Evolutionary conservation across 139 green algal genomes (phyloP).

Genomic region (Edaphochlamys debaryana): DNA sequence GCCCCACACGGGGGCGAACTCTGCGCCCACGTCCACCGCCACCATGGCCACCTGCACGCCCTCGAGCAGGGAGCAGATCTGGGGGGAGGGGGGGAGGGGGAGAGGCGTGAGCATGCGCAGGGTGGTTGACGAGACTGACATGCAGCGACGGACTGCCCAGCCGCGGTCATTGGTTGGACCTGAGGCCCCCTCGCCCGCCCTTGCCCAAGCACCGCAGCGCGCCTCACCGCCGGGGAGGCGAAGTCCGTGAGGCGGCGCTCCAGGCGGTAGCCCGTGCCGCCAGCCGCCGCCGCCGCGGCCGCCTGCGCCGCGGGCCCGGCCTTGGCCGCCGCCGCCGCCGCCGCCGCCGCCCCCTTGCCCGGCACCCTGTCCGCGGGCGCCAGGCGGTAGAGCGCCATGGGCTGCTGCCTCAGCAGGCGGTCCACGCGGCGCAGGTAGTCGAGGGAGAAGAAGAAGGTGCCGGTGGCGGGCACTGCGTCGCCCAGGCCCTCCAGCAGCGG

Average conservation of each 20-base stretch:
- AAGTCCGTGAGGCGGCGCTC: constrained; percentile 47
- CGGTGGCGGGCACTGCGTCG: not conserved
- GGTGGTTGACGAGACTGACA: no score
- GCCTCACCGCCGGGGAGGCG: constrained; percentile 25
- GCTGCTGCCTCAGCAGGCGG: constrained; percentile 13
- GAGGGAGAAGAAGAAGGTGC: constrained; percentile 29
- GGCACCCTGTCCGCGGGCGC: constrained; percentile 39
- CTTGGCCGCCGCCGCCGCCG: not conserved
- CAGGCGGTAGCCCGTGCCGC: constrained; percentile 12
- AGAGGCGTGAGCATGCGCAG: no score
- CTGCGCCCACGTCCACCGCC: constrained; percentile 34
- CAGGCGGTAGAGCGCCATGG: constrained; percentile 49
- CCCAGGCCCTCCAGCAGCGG: constrained; percentile 7
- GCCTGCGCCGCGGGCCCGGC: not conserved
- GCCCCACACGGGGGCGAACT: constrained; percentile 53
- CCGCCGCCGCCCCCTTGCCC: not conserved
- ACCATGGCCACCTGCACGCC: constrained; percentile 14
- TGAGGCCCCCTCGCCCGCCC: no score
- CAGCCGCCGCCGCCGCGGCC: not conserved
- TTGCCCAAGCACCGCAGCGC: no score
- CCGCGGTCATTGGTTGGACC: no score
- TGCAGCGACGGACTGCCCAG: no score
- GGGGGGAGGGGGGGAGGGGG: no score
- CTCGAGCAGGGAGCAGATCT: not conserved
- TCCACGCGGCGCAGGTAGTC: constrained; percentile 26